Evolutionary conservation across 1,284 basidiomycete genomes (phyloP).

Genomic region (Spongiforma sp.): DNA sequence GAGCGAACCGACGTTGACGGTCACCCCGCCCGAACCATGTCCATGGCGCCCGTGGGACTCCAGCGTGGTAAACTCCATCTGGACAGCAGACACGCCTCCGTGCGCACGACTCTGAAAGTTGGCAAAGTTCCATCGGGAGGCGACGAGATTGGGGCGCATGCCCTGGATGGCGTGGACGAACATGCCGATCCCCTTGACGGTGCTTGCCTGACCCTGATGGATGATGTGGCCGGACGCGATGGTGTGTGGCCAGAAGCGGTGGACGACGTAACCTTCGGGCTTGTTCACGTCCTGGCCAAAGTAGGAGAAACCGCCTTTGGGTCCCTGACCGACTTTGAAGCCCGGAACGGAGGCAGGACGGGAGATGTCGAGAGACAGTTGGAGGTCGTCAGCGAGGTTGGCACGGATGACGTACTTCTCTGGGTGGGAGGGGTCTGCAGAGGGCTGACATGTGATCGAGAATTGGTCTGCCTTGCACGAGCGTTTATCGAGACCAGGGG

Average conservation of each 20-base stretch:
- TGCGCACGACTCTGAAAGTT: slow-evolving; percentile 80
- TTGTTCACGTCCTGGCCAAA: slow-evolving; percentile 81
- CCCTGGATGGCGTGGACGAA: slow-evolving; percentile 98
- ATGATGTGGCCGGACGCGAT: slow-evolving; percentile 75
- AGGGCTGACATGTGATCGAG: slow-evolving; percentile 75
- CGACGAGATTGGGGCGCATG: slow-evolving; percentile 96
- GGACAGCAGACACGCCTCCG: slow-evolving; percentile 84
- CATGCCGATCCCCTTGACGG: slow-evolving; percentile 84
- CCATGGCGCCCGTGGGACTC: slow-evolving; percentile 78
- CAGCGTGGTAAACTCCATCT: slow-evolving; percentile 97
- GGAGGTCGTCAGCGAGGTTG: slow-evolving; percentile 81
- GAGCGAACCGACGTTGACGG: slow-evolving; percentile 85
- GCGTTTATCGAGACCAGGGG: slow-evolving; percentile 81
- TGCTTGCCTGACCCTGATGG: slow-evolving; percentile 68
- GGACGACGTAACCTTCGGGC: slow-evolving; percentile 89
- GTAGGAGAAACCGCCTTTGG: slow-evolving; percentile 89
- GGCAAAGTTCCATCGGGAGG: slow-evolving; percentile 95
- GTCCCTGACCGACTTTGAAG: slow-evolving; percentile 92
- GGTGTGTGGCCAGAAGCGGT: slow-evolving; percentile 90
- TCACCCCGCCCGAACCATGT: slow-evolving; percentile 77
- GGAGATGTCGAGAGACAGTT: slow-evolving; percentile 78
- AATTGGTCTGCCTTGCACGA: slow-evolving; percentile 93
- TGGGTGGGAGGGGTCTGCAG: slow-evolving; percentile 67
- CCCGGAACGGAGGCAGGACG: slow-evolving; percentile 79
- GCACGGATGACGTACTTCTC: slow-evolving; percentile 84